Base-by-base conservation (phyloP, 345 rosid species). In the Schrenkiella parvula region DNA sequence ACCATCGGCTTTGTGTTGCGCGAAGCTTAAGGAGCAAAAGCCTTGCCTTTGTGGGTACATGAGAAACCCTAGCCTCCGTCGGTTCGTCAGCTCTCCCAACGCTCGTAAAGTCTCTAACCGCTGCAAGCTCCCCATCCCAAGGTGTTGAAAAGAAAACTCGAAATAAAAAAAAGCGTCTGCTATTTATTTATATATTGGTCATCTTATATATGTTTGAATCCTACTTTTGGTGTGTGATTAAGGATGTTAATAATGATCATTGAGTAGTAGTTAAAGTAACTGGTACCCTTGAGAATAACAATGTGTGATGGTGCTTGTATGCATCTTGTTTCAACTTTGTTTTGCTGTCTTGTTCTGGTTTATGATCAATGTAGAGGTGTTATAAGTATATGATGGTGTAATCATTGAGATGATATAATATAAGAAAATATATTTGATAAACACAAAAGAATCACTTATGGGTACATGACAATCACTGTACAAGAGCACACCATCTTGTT, bases 41-140 rank as follows among this genome's bases (percentile, higher is more conserved):
- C 97, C 98, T 62, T 93, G 98, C 42, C 89, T 93, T 51, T 93
- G 98, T 84, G 82, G 85, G 21, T 93, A 91, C 82, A 80, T 91
- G 66, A 82, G 76, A 72, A 89, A 93, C 68, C 98, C 95, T 0
- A 83, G 70, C 35, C 89, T 93, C 39, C 79, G 79, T 80, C 84
- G 83, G 47, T 86, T 89, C 29, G 80, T 91, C 38, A 88, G 86
- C 82, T 81, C 92, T 37, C 92, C 95, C 22, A 93, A 93, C 77
- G 97, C 98, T 44, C 88, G 87, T 84, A 89, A 82, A 44, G 98
- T 93, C 58, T 95, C 97, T 9, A 79, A n/a, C 72, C 79, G 85
- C 67, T 93, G 98, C 68, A 91, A 86, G 14, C 88, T 95, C 61
- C 88, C 98, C 23, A 86, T 82, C 82, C 98, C 98, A 46, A 88